These are phyloP conservation scores for Aspergillus ruber DNA, from an alignment of 2,329 filamentous ascomycete species.

Conservation along the genomic window DNA sequence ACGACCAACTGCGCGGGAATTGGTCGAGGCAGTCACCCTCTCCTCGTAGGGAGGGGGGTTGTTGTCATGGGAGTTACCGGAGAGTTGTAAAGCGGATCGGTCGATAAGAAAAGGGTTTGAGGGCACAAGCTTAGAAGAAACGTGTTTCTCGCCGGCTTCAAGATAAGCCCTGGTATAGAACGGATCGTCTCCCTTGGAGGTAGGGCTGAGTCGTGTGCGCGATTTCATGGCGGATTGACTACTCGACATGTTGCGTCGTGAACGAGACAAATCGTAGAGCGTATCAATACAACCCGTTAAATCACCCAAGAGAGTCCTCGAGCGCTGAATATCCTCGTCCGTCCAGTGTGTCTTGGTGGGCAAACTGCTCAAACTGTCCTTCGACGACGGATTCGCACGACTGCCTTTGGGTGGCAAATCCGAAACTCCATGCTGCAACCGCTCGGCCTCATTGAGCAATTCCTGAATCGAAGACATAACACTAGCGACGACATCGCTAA, in stretches of 20 bases:
- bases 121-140: conserved; percentile 17
- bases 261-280: conserved; percentile 57
- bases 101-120: conserved; percentile 33
- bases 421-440: conserved; percentile 45
- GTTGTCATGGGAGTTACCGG: conserved; percentile 33
- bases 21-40: conserved; percentile 35
- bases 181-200: conserved; percentile 16
- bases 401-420: conserved; percentile 31
- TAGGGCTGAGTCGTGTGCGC: conserved; percentile 14
- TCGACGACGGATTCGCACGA: conserved; percentile 23
- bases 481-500: conserved; percentile 58
- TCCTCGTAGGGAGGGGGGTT: conserved; percentile 37
- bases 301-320: conserved; percentile 54
- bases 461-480: conserved; percentile 60
- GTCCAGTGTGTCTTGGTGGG: conserved; percentile 41
- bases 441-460: conserved; percentile 56
- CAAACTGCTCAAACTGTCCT: conserved; percentile 24
- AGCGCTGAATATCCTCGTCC: conserved; percentile 48
- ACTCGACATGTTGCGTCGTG: conserved; percentile 38
- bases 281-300: conserved; percentile 59
- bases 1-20: conserved; percentile 36
- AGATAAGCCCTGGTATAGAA: not conserved
- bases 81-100: conserved; percentile 33
- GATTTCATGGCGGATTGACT: conserved; percentile 11
- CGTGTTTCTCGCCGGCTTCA: conserved; percentile 1